A percentile compares a stretch with the other conserved stretches of the same genome.
Evolutionary conservation across 2,329 filamentous ascomycete species (phyloP).

Genomic region (Saccharata proteae): DNA sequence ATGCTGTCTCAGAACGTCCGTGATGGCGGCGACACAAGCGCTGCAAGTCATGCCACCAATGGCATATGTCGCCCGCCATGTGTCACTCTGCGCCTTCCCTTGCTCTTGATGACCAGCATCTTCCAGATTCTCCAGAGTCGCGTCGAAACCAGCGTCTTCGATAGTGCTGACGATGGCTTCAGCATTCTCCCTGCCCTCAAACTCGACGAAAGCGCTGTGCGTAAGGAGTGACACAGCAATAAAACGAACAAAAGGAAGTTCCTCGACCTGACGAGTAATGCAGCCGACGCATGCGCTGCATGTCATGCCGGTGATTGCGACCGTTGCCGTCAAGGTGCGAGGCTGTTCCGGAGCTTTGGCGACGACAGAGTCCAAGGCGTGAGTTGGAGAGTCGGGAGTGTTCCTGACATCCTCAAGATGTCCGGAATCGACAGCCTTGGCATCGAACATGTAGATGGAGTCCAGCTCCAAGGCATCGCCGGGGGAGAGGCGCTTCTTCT

Average conservation of each 20-base stretch:
- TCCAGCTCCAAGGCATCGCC: background rate
- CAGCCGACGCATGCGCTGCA: conserved; percentile 11
- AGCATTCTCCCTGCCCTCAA: conserved; percentile 12
- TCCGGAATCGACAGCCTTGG: background rate
- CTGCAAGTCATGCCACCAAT: conserved; percentile 48
- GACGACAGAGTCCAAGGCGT: conserved; percentile 7
- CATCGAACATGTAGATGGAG: too few relatives aligned
- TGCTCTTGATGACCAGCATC: conserved; percentile 1
- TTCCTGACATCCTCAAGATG: too few relatives aligned
- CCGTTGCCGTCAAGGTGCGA: conserved; percentile 4
- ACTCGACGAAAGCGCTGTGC: conserved; percentile 12
- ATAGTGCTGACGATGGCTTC: conserved; percentile 10
- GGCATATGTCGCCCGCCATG: conserved; percentile 33
- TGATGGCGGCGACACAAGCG: conserved; percentile 40
- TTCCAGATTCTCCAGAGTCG: conserved; percentile 11
- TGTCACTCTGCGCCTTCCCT: conserved; percentile 12
- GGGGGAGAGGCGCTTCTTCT: background rate
- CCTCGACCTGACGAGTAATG: conserved; percentile 12
- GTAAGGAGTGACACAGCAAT: conserved; percentile 13
- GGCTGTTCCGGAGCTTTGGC: conserved; percentile 1
- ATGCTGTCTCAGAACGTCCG: conserved; percentile 32
- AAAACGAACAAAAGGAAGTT: conserved; percentile 11
- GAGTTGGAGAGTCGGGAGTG: conserved; percentile 1
- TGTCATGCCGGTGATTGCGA: conserved; percentile 12
- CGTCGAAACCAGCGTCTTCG: conserved; percentile 16